A percentile compares a stretch with the other conserved stretches of the same genome.
Conservation (phyloP, 2,329 filamentous ascomycete species). For the Xylariomycetidae sp. region DNA sequence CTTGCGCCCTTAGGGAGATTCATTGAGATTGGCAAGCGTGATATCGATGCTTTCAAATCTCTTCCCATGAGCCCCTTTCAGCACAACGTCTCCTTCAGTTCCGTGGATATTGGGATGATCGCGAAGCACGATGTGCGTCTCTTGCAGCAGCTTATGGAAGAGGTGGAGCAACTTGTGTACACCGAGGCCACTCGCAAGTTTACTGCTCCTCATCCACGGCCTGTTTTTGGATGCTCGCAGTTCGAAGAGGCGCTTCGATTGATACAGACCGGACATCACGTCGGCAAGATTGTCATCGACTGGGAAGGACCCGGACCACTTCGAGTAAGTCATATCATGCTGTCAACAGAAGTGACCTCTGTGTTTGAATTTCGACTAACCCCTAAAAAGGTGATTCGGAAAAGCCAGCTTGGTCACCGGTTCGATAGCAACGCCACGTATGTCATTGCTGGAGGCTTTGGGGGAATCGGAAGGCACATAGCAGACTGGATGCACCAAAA, state of each 20-base stretch:
- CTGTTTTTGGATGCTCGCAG: neutral
- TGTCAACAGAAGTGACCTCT: too few species aligned
- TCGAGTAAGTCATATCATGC: too few species aligned
- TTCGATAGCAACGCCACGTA: neutral
- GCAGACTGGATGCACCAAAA: neutral
- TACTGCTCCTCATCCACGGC: neutral
- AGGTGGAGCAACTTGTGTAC: neutral
- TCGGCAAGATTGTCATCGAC: neutral
- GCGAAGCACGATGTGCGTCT: neutral
- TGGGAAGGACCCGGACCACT: too few species aligned
- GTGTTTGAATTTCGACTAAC: neutral
- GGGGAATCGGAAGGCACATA: neutral
- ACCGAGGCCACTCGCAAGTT: neutral
- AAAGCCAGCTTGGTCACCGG: neutral
- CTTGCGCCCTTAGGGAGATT: conserved; percentile 24
- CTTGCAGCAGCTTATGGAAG: neutral
- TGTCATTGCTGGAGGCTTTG: neutral
- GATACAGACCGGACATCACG: neutral
- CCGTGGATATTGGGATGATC: neutral
- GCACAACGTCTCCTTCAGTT: neutral
- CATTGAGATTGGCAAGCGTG: conserved; percentile 24
- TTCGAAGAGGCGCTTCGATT: neutral
- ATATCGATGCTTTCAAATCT: conserved; percentile 11
- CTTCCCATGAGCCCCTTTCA: neutral
- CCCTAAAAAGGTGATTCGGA: neutral